phyloP scores from a whole-genome alignment of 2,329 filamentous ascomycete species.

The Fusarium sp. region DNA sequence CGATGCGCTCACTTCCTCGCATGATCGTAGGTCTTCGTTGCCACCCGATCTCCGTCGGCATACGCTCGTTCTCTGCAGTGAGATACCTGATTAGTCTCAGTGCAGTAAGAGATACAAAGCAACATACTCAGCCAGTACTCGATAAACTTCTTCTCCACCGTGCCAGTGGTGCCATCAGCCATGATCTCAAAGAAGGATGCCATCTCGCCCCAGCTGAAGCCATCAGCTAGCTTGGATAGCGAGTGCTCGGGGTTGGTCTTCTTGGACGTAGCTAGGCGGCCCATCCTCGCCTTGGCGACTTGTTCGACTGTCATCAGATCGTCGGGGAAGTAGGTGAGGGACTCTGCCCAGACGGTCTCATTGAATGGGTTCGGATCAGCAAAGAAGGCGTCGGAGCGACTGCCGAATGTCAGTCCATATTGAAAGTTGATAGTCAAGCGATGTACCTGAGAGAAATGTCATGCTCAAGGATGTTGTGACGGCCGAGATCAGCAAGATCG shows the following conservation, averaged over 20 bases:
- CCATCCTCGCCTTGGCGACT: slow-evolving; percentile 7
- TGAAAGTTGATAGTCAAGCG: too few relatives aligned
- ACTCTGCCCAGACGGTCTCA: neutral
- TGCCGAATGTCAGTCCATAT: rapidly evolving
- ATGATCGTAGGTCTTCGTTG: neutral
- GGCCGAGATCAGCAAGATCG: neutral
- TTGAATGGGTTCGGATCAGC: slow-evolving; percentile 5
- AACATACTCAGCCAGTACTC: slow-evolving; percentile 15
- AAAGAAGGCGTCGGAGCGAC: slow-evolving; percentile 6
- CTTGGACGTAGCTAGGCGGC: neutral
- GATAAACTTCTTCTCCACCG: slow-evolving; percentile 6
- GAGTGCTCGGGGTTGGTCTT: neutral
- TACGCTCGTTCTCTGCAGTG: neutral
- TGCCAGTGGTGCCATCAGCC: slow-evolving; percentile 9
- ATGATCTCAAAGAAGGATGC: slow-evolving; percentile 16
- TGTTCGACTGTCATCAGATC: slow-evolving; percentile 2
- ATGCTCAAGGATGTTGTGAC: slow-evolving; percentile 1
- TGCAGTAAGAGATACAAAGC: rapidly evolving
- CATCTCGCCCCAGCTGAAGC: slow-evolving; percentile 14
- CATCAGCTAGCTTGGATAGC: neutral
- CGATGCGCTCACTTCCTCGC: neutral
- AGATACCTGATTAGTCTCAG: neutral
- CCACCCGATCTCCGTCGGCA: slow-evolving; percentile 9
- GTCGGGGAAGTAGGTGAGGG: neutral
- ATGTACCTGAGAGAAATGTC: neutral